Percentiles rank a stretch among this genome's conserved stretches.
Conservation (phyloP, 2,329 filamentous ascomycete species). For the Knufia petricola region DNA sequence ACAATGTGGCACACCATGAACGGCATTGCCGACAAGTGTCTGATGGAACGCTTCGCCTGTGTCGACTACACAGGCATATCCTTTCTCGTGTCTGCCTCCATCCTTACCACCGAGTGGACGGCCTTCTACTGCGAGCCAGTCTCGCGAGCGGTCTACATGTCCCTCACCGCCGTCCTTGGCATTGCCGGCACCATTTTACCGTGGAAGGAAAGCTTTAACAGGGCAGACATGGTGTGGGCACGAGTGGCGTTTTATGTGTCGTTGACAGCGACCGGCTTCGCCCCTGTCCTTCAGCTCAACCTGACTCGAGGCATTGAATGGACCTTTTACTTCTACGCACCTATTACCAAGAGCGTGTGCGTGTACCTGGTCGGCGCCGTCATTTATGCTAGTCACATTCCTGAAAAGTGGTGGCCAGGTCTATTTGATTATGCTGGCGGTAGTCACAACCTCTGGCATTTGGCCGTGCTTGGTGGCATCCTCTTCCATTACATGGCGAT, state of each 20-base stretch:
- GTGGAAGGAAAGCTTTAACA: conserved; percentile 94
- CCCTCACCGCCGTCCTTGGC: conserved; percentile 68
- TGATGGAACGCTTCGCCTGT: conserved; percentile 92
- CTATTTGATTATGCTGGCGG: conserved; percentile 92
- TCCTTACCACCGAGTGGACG: conserved; percentile 97
- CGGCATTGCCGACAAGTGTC: conserved; percentile 77
- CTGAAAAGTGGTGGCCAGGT: conserved; percentile 86
- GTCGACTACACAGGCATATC: conserved; percentile 98
- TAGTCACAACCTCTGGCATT: conserved; percentile 95
- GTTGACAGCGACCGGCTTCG: conserved; percentile 76
- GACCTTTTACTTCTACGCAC: conserved; percentile 84
- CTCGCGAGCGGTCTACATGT: conserved; percentile 78
- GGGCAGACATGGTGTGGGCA: conserved; percentile 81
- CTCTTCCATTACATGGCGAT: conserved; percentile 96
- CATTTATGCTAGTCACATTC: conserved; percentile 84
- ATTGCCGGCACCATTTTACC: conserved; percentile 82
- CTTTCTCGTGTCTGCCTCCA: conserved; percentile 84
- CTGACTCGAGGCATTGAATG: conserved; percentile 67
- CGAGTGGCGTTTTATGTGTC: conserved; percentile 86
- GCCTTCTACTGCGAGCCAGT: conserved; percentile 95
- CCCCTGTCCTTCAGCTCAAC: conserved; percentile 77
- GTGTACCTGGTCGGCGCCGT: conserved; percentile 80
- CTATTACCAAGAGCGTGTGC: conserved; percentile 69
- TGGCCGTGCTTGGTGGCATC: conserved; percentile 88
- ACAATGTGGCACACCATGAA: conserved; percentile 99